These are phyloP conservation scores for Talaromyces sp. DNA, from an alignment of 2,329 filamentous ascomycete genomes.

Conservation along the genomic window DNA sequence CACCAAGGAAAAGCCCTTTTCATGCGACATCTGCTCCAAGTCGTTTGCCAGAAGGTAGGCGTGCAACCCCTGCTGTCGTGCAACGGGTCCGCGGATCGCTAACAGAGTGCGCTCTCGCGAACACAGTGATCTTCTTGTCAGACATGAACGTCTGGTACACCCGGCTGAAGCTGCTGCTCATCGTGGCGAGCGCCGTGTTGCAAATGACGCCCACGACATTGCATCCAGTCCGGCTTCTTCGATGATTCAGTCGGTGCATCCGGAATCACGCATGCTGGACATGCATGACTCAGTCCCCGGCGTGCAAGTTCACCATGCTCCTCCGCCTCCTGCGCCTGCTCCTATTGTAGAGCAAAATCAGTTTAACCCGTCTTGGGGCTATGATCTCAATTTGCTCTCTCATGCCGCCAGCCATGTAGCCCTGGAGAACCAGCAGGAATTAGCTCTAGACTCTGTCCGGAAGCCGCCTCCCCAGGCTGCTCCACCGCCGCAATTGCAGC, in stretches of 20 bases:
- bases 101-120: constrained; percentile 17
- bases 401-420: constrained; percentile 48
- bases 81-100: constrained; percentile 1
- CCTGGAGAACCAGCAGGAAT: constrained; percentile 41
- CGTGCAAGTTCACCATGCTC: not conserved
- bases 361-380: constrained; percentile 49
- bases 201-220: constrained; percentile 15
- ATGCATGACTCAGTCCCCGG: constrained; percentile 37
- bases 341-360: constrained; percentile 41
- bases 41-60: constrained; percentile 44
- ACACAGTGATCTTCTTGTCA: constrained; percentile 44
- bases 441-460: constrained; percentile 30
- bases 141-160: constrained; percentile 47
- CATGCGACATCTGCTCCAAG: constrained; percentile 47
- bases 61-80: constrained; percentile 1
- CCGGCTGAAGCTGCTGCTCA: constrained; percentile 38
- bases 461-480: constrained; percentile 29
- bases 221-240: constrained; percentile 29
- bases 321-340: constrained; percentile 23
- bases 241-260: constrained; percentile 31
- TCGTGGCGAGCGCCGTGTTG: constrained; percentile 32
- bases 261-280: constrained; percentile 43
- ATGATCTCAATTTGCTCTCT: constrained; percentile 45
- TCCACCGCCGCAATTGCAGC: constrained; percentile 32
- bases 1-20: constrained; percentile 48